A percentile compares a stretch with the other conserved stretches of the same genome.
Conservation (phyloP, 2,329 filamentous ascomycete genomes). For the Fusarium redolens region DNA sequence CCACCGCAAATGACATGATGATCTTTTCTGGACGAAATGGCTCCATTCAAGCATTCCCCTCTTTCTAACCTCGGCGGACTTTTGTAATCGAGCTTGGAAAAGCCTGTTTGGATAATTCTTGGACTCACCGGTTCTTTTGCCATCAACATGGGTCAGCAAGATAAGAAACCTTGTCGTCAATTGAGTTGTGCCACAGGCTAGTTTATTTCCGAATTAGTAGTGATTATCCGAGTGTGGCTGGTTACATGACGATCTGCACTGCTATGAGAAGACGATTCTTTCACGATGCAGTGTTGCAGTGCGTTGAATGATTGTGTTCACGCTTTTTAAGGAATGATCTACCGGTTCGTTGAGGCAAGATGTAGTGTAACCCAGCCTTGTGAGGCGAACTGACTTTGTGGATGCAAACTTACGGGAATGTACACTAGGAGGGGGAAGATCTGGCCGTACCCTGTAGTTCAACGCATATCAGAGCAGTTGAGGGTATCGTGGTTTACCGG, state of each 20-base stretch:
- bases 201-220: neutral
- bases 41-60: constrained; percentile 14
- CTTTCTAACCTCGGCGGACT: constrained; percentile 3
- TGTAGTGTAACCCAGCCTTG: constrained; percentile 21
- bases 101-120: neutral
- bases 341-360: neutral
- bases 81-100: neutral
- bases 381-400: constrained; percentile 8
- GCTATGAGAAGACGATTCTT: neutral
- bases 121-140: constrained; percentile 19
- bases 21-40: neutral
- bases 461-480: neutral
- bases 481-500: neutral
- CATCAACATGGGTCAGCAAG: constrained; percentile 7
- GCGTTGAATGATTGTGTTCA: neutral
- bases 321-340: constrained; percentile 15
- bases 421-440: neutral
- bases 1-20: constrained; percentile 11
- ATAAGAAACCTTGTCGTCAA: constrained; percentile 21
- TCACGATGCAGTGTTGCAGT: constrained; percentile 24
- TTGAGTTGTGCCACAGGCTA: constrained; percentile 22
- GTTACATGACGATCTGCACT: constrained; percentile 4
- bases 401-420: neutral
- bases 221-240: constrained; percentile 5
- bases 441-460: neutral